These are phyloP conservation scores for California macrophylla DNA, from an alignment of 441 rosid species.

Conservation along the genomic window DNA sequence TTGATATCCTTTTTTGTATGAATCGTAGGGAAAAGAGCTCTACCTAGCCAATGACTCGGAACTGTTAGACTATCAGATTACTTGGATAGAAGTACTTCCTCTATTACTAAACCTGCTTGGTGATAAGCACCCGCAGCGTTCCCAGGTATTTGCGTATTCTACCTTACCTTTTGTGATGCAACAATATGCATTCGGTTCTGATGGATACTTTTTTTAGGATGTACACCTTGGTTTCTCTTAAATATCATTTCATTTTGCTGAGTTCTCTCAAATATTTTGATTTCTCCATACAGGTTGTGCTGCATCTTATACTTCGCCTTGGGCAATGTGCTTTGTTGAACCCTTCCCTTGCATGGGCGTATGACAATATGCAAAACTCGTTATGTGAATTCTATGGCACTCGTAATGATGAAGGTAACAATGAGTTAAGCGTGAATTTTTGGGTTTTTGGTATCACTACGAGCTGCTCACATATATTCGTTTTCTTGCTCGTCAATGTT, in stretches of 20 bases:
- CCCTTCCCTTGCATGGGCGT: conserved; percentile 40
- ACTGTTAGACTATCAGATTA: conserved; percentile 34
- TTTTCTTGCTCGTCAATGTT: conserved; percentile 17
- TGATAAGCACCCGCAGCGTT: conserved; percentile 42
- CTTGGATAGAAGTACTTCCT: conserved; percentile 73
- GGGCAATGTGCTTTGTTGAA: conserved; percentile 44
- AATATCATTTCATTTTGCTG: not conserved
- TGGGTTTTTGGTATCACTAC: conserved; percentile 16
- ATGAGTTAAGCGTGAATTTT: conserved; percentile 7
- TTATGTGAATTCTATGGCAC: conserved; percentile 49
- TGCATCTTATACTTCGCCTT: conserved; percentile 57
- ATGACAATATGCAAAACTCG: conserved; percentile 37
- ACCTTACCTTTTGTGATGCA: conserved; percentile 1
- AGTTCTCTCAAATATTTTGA: conserved; percentile 11
- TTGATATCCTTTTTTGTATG: conserved; percentile 5
- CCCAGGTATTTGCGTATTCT: conserved; percentile 42
- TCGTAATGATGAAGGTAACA: conserved; percentile 41
- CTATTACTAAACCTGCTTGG: conserved; percentile 46
- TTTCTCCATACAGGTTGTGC: conserved; percentile 44
- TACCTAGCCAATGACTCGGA: conserved; percentile 35
- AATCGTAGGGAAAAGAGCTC: conserved; percentile 37
- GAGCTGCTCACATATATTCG: conserved; percentile 13
- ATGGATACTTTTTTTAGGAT: not conserved
- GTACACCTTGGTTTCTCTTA: not conserved
- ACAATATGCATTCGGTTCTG: not conserved